Conservation (phyloP, 1,284 basidiomycete species). For the Xanthoconium separans region DNA sequence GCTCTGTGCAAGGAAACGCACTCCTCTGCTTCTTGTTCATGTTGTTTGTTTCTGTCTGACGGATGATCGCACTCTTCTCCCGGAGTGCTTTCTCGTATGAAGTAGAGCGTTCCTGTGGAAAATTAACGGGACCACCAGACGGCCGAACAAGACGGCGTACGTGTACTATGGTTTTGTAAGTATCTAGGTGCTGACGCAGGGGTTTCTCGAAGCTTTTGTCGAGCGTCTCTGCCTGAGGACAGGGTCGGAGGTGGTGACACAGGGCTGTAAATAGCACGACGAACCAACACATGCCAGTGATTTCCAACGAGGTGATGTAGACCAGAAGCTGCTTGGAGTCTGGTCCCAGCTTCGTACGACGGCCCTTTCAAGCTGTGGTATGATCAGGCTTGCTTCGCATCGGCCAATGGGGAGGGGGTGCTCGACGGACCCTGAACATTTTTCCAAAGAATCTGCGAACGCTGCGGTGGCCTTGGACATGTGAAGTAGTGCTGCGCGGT, state of each 20-base stretch:
- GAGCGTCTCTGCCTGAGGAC: conserved; percentile 71
- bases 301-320: conserved; percentile 91
- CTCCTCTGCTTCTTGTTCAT: conserved; percentile 85
- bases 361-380: conserved; percentile 69
- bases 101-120: conserved; percentile 68
- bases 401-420: not conserved
- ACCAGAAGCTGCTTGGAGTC: conserved; percentile 83
- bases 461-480: conserved; percentile 85
- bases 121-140: conserved; percentile 7
- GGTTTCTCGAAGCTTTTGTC: conserved; percentile 92
- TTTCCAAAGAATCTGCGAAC: conserved; percentile 85
- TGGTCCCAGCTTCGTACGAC: conserved; percentile 72
- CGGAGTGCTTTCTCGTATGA: conserved; percentile 77
- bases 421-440: conserved; percentile 69
- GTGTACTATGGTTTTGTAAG: conserved; percentile 72
- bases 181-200: conserved; percentile 79
- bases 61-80: conserved; percentile 83
- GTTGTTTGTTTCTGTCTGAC: conserved; percentile 86
- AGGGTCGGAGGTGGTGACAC: conserved; percentile 2
- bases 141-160: conserved; percentile 42
- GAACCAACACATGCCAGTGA: conserved; percentile 86
- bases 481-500: conserved; percentile 79
- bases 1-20: conserved; percentile 38
- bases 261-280: conserved; percentile 24
- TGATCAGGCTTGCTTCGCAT: conserved; percentile 2